These are phyloP conservation scores for Spirogloea muscicola DNA, from an alignment of 139 green algal species.

Conservation along the genomic window DNA sequence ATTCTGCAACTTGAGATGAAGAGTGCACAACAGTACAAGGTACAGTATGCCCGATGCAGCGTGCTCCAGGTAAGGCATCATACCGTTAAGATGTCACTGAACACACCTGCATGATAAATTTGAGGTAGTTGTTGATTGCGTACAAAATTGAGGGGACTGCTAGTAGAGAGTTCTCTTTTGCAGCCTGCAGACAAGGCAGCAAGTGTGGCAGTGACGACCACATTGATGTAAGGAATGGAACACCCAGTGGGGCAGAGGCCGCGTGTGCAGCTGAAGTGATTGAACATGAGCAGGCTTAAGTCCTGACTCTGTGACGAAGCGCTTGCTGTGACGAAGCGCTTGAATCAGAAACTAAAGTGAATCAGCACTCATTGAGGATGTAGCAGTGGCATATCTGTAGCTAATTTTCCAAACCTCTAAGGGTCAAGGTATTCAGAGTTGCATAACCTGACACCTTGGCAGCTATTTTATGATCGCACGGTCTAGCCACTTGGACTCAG, in stretches of 20 bases:
- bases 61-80: not conserved
- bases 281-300: not conserved
- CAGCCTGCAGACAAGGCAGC: conserved; percentile 1
- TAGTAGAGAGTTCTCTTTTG: conserved; percentile 71
- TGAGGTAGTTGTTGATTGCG: conserved; percentile 94
- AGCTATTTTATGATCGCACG: too few relatives aligned
- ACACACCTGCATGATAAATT: conserved; percentile 88
- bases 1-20: not conserved
- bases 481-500: too few relatives aligned
- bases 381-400: too few relatives aligned
- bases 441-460: too few relatives aligned
- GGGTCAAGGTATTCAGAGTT: too few relatives aligned
- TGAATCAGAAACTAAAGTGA: not conserved
- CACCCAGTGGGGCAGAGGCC: not conserved
- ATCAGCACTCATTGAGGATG: too few relatives aligned
- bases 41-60: not conserved
- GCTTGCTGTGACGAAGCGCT: not conserved
- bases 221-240: not conserved
- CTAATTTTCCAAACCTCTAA: too few relatives aligned
- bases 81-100: not conserved
- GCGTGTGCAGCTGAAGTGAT: not conserved
- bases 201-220: not conserved
- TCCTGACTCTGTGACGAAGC: not conserved
- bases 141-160: conserved; percentile 82
- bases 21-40: not conserved